A percentile compares a stretch with the other conserved stretches of the same genome.
phyloP scores from a whole-genome alignment of 768 basidiomycete genomes.

The Mycena capillaripes region DNA sequence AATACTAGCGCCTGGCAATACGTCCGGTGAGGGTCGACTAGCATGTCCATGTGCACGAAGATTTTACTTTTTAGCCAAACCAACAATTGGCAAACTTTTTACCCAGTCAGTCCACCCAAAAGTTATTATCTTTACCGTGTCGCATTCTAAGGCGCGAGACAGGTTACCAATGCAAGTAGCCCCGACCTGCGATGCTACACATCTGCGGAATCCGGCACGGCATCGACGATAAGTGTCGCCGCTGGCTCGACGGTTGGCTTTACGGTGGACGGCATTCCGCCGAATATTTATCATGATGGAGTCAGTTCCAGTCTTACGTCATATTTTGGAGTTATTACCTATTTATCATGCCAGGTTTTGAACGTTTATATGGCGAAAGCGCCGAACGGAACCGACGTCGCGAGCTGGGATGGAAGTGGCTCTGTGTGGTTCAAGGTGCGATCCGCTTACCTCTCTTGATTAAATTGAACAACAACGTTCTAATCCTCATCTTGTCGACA shows the following conservation, averaged over 20 bases:
- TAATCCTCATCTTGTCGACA: neutral
- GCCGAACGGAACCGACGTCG: slow-evolving; percentile 26
- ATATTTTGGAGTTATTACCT: neutral
- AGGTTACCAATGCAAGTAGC: slow-evolving; percentile 19
- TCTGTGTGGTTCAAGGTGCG: slow-evolving; percentile 52
- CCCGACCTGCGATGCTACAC: slow-evolving; percentile 28
- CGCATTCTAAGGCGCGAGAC: no score
- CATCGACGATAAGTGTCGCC: slow-evolving; percentile 44
- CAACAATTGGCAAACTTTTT: slow-evolving; percentile 33
- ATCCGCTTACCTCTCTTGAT: no score
- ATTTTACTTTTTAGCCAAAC: slow-evolving; percentile 12
- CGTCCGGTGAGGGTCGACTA: slow-evolving; percentile 42
- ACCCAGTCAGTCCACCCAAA: slow-evolving; percentile 16
- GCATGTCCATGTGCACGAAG: neutral
- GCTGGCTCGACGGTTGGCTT: slow-evolving; percentile 47
- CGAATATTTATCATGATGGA: slow-evolving; percentile 17
- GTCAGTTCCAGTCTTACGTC: neutral
- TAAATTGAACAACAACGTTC: no score
- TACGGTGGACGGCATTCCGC: neutral
- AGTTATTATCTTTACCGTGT: neutral
- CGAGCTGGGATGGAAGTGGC: slow-evolving; percentile 31
- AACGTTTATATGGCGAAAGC: slow-evolving; percentile 35
- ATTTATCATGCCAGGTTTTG: neutral
- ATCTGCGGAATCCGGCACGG: slow-evolving; percentile 36
- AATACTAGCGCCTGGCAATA: slow-evolving; percentile 40